phyloP scores from a whole-genome alignment of 2,329 filamentous ascomycete genomes.

The Fusarium sp. region DNA sequence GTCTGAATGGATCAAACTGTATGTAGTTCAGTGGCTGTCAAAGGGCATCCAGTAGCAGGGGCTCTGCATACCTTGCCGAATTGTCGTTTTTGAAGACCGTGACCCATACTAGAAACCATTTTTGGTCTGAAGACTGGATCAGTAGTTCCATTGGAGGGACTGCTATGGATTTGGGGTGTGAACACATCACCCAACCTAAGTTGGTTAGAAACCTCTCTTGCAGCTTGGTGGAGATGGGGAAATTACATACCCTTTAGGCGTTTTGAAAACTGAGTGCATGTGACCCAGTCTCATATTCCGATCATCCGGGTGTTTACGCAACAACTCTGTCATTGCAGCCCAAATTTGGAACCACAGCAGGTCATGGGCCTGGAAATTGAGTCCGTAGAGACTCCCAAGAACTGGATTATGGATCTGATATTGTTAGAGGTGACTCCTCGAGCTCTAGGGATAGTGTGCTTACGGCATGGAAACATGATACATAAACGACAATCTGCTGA shows the following conservation, averaged over 20 bases:
- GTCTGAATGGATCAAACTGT: neutral
- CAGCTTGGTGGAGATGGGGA: neutral
- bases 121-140: neutral
- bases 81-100: neutral
- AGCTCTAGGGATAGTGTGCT: neutral
- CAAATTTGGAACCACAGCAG: neutral
- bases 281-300: neutral
- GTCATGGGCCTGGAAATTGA: neutral
- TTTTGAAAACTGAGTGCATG: neutral
- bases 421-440: neutral
- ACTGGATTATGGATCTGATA: no score
- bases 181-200: neutral
- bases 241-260: neutral
- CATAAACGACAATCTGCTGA: neutral
- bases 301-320: neutral
- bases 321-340: neutral
- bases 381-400: neutral
- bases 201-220: neutral
- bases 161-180: neutral
- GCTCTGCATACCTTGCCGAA: neutral
- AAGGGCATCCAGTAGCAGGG: neutral
- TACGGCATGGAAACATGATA: neutral
- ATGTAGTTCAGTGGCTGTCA: neutral
- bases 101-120: neutral
- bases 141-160: neutral